These are phyloP conservation scores for Simmondsia chinensis DNA, from an alignment of 148 eudicot genomes.

Conservation along the genomic window DNA sequence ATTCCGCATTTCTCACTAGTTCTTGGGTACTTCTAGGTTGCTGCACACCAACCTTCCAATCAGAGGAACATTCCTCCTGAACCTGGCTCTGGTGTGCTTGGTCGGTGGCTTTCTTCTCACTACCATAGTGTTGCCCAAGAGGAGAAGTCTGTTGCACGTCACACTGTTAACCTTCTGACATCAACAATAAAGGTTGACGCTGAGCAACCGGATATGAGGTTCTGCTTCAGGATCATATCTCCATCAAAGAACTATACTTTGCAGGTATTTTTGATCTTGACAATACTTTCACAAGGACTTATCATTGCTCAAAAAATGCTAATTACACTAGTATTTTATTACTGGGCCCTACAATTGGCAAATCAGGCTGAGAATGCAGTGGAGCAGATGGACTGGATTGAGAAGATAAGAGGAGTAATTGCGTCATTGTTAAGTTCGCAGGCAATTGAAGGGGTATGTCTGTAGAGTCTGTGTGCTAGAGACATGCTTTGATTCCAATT, in stretches of 20 bases:
- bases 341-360: no score
- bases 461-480: not conserved
- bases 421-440: conserved; percentile 68
- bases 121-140: conserved; percentile 58
- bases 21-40: no score
- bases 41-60: conserved; percentile 3
- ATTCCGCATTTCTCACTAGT: no score
- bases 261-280: conserved; percentile 45
- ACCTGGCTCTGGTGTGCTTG: conserved; percentile 67
- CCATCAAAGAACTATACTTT: conserved; percentile 84
- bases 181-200: conserved; percentile 87
- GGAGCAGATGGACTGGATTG: conserved; percentile 96
- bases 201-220: conserved; percentile 82
- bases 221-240: conserved; percentile 93
- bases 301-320: no score
- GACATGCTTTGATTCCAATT: not conserved
- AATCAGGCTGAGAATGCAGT: conserved; percentile 77
- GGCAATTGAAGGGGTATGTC: conserved; percentile 64
- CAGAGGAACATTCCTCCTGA: conserved; percentile 38
- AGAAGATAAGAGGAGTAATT: conserved; percentile 89
- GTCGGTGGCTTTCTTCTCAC: conserved; percentile 89
- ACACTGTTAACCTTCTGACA: conserved; percentile 83
- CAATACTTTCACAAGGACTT: not conserved
- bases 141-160: conserved; percentile 81
- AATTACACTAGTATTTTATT: no score